Percentiles rank a stretch among this genome's conserved stretches.
These are phyloP conservation scores for Heracleum sosnowskyi DNA, from an alignment of 129 eudicot species.

Conservation along the genomic window DNA sequence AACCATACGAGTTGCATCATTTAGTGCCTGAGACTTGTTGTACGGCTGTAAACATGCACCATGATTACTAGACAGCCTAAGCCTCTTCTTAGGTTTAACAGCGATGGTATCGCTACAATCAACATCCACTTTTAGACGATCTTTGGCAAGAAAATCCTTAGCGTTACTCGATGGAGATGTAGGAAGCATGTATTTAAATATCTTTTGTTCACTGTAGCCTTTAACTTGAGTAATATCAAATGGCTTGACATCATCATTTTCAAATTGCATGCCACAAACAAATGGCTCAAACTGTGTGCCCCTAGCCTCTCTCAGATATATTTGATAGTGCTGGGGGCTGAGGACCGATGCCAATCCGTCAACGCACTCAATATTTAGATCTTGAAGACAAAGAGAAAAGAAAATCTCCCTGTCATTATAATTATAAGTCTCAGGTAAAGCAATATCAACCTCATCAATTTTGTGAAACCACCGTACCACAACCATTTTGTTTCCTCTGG, in stretches of 20 bases:
- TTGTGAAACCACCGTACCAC: conserved; percentile 99
- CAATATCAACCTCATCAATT: conserved; percentile 88
- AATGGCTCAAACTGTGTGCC: conserved; percentile 38
- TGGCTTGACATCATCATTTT: conserved; percentile 57
- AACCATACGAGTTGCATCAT: not conserved
- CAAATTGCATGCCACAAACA: conserved; percentile 55
- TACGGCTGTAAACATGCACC: conserved; percentile 12
- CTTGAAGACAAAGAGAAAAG: conserved; percentile 90
- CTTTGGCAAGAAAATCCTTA: conserved; percentile 12
- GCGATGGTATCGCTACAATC: conserved; percentile 20
- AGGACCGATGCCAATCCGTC: conserved; percentile 87
- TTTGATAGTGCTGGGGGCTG: conserved; percentile 62
- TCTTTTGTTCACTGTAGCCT: conserved; percentile 72
- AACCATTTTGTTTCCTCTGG: conserved; percentile 69
- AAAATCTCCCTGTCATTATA: conserved; percentile 74
- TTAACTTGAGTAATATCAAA: conserved; percentile 69
- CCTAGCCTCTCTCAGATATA: conserved; percentile 24
- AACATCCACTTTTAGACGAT: conserved; percentile 16
- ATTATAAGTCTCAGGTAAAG: conserved; percentile 49
- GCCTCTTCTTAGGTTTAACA: conserved; percentile 54
- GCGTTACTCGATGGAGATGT: conserved; percentile 6
- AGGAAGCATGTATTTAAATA: conserved; percentile 28
- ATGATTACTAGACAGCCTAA: conserved; percentile 30
- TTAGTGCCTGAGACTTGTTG: not conserved
- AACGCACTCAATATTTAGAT: conserved; percentile 76